Evolutionary conservation across 768 basidiomycete genomes (phyloP).

Genomic region (Mycena alexandri): DNA sequence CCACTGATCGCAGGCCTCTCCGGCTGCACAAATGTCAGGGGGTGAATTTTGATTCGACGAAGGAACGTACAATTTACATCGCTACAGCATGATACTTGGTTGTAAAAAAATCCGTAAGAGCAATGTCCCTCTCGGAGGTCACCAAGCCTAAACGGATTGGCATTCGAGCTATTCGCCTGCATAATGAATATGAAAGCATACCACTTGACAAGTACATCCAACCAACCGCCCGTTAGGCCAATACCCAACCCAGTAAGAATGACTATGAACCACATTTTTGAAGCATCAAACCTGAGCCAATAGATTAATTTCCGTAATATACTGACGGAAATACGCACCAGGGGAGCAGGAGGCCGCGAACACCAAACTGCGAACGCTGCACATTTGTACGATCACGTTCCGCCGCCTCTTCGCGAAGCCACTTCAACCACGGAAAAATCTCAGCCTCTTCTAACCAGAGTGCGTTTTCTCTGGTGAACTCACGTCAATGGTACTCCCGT

Average conservation of each 20-base stretch:
- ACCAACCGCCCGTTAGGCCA: slow-evolving; percentile 76
- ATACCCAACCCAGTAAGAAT: slow-evolving; percentile 75
- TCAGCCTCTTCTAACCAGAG: too few species aligned
- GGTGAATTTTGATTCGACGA: not conserved
- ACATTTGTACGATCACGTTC: slow-evolving; percentile 69
- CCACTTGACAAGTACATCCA: slow-evolving; percentile 84
- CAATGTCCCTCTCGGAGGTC: slow-evolving; percentile 80
- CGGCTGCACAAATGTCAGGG: slow-evolving; percentile 56
- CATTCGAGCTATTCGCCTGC: not conserved
- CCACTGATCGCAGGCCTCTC: slow-evolving; percentile 77
- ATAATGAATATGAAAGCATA: slow-evolving; percentile 45
- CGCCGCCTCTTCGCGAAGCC: slow-evolving; percentile 73
- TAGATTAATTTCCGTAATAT: not conserved
- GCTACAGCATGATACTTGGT: slow-evolving; percentile 77
- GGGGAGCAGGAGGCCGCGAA: slow-evolving; percentile 67
- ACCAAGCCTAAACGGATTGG: slow-evolving; percentile 62
- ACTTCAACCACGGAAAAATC: slow-evolving; percentile 37
- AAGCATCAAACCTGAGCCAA: slow-evolving; percentile 57
- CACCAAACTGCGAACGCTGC: slow-evolving; percentile 64
- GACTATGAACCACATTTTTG: slow-evolving; percentile 76
- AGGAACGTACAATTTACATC: slow-evolving; percentile 65
- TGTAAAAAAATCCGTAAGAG: slow-evolving; percentile 77
- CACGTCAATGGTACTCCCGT: slow-evolving; percentile 71
- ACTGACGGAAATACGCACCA: slow-evolving; percentile 38
- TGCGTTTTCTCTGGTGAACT: too few species aligned